Percentiles rank a stretch among this genome's conserved stretches.
These are phyloP conservation scores for Suillus decipiens DNA, from an alignment of 768 basidiomycete species.

Conservation along the genomic window DNA sequence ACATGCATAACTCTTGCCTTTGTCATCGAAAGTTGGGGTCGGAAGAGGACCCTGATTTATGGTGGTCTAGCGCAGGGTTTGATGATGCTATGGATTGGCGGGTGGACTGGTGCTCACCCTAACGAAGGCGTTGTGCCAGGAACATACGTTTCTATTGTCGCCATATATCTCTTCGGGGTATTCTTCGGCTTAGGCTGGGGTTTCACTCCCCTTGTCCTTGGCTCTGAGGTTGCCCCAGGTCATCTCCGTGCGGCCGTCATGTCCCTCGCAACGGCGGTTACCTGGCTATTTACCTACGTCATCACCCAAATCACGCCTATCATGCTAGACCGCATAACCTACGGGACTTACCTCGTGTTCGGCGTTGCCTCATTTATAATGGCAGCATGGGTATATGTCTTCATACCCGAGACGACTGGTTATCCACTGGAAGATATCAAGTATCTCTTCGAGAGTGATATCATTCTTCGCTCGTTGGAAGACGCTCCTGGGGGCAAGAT, in stretches of 20 bases:
- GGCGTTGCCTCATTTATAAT: conserved; percentile 33
- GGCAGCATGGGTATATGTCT: conserved; percentile 36
- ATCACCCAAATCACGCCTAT: conserved; percentile 40
- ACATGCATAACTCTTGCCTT: conserved; percentile 35
- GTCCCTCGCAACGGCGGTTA: conserved; percentile 31
- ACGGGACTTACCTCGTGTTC: conserved; percentile 36
- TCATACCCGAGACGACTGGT: conserved; percentile 43
- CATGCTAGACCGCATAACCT: conserved; percentile 31
- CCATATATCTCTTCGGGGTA: conserved; percentile 38
- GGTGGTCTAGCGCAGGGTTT: conserved; percentile 38
- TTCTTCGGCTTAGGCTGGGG: conserved; percentile 39
- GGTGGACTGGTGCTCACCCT: conserved; percentile 34
- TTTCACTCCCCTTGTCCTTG: conserved; percentile 36
- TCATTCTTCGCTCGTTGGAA: conserved; percentile 30
- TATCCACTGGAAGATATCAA: conserved; percentile 41
- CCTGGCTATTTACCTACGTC: conserved; percentile 41
- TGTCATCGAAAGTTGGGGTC: conserved; percentile 41
- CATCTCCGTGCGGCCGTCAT: conserved; percentile 37
- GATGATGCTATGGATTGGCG: conserved; percentile 41
- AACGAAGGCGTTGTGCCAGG: conserved; percentile 25
- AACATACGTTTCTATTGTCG: conserved; percentile 36
- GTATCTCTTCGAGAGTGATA: conserved; percentile 36
- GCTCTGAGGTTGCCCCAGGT: conserved; percentile 37
- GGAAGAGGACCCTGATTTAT: conserved; percentile 38
- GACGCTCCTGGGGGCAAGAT: conserved; percentile 37